Base-by-base conservation (phyloP, 2,329 filamentous ascomycete genomes). In the Trichophyton mentagrophytes region DNA sequence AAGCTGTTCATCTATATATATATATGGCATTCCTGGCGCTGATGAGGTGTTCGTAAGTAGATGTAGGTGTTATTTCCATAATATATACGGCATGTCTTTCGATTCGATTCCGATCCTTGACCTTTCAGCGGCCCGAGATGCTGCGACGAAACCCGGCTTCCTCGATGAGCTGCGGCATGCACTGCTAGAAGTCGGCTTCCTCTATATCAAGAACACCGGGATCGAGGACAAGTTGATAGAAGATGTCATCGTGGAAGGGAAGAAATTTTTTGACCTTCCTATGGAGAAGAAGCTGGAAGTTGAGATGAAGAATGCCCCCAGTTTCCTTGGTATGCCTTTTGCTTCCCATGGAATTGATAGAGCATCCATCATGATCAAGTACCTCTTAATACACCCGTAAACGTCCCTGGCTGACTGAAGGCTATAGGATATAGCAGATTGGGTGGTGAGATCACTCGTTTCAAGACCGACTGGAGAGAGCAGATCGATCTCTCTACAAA, bases 401-500 rank as follows among this genome's bases (percentile, higher is more conserved):
- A 38, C 3, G 25, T 11, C n/a, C 7, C 7, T 25, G 5, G 9
- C 27, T 51, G n/a, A 51, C 42, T 22, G 6, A 30, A 59, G 27
- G 13, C 25, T 51, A 27, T 25, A 68, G 71, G 71, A 49, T 73
- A 70, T 65, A 71, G 70, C 65, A 70, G 77, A 72, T 72, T 82
- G 46, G 79, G 80, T 62, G 80, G 80, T 66, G 80, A 83, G 68
- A 82, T 81, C 68, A 95, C 90, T 3, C 88, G 88, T 20, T 84
- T 86, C 65, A 81, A 82, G 57, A 80, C 83, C 67, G 90, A 95
- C 74, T 87, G 90, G 77, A 81, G 90, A 58, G 90, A 95, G 72
- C 90, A 95, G 71, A 86, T 95, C 64, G 90, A 95, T 72, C 81
- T 95, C 58, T 89, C 88, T 0, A 95, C 90, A 0, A 85, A 89